Evolutionary conservation across 1,284 basidiomycete species (phyloP).

Genomic region (Malassezia vespertilionis): DNA sequence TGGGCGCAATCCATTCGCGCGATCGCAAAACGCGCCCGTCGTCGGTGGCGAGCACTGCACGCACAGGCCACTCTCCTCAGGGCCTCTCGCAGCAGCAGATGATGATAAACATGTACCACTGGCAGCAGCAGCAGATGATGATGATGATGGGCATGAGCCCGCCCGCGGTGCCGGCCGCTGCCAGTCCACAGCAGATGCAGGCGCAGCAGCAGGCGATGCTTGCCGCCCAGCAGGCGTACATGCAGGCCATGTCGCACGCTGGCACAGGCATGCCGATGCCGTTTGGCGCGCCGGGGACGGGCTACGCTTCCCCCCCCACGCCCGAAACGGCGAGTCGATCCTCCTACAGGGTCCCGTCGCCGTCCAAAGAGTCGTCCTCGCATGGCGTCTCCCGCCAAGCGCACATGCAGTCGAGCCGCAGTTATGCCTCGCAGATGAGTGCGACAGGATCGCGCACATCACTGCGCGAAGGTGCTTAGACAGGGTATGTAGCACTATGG

Average conservation of each 20-base stretch:
- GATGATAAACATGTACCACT: slow-evolving; percentile 41
- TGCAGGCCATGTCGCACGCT: slow-evolving; percentile 24
- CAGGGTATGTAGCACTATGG: too few species aligned
- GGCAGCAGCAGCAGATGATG: slow-evolving; percentile 21
- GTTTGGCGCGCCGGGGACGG: not conserved
- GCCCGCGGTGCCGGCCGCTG: slow-evolving; percentile 16
- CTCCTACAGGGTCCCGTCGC: too few species aligned
- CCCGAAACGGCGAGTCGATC: too few species aligned
- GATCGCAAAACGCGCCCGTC: slow-evolving; percentile 66
- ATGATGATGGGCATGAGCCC: slow-evolving; percentile 50
- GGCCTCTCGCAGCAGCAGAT: slow-evolving; percentile 44
- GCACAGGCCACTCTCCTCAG: slow-evolving; percentile 49
- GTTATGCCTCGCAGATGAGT: too few species aligned
- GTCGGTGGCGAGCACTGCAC: slow-evolving; percentile 54
- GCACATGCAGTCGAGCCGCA: too few species aligned
- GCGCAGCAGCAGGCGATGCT: slow-evolving; percentile 41
- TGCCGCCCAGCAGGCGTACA: slow-evolving; percentile 43
- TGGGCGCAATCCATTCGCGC: slow-evolving; percentile 89
- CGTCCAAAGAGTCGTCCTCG: too few species aligned
- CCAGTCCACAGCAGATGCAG: slow-evolving; percentile 24
- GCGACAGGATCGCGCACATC: too few species aligned
- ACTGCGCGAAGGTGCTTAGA: too few species aligned
- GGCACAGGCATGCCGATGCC: not conserved
- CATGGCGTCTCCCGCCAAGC: too few species aligned
- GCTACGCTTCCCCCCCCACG: not conserved